Base-by-base conservation (phyloP, 352 stramenopile genomes). In the Thraustochytrium striatum region DNA sequence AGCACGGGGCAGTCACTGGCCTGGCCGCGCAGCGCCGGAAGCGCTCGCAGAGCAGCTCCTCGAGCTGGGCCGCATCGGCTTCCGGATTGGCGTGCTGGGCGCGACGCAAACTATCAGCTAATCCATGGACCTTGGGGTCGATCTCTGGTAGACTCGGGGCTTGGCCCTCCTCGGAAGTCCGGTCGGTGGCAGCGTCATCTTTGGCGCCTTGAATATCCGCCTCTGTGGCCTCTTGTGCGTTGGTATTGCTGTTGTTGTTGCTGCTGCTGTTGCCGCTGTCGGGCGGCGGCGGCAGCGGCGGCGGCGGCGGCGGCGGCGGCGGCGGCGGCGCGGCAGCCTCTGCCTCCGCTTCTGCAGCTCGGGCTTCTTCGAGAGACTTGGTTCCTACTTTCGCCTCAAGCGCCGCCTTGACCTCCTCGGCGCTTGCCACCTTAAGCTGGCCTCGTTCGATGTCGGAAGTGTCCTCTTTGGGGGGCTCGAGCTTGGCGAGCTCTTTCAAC, bases 61-160 rank as follows among this genome's bases (percentile, higher is more conserved):
- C 39, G 13, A 75, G 52, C 30, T 58, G 11, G 13, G 43, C 43
- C 30, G 43, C 65, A 3, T 25, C 16, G 9, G 3, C 13, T 19
- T 50, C 32, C 28, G 65, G 65, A 28, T 75, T 75, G 2, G 68
- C 9, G 5, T 61, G 30, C 9, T 21, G 3, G 5, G 41, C 50
- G 25, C 65, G 43, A 8, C 36, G 25, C 50, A 75, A 9, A 5
- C 11, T 25, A 39, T 75, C 65, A 7, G 65, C 65, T 55, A 75
- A 43, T 7, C 21, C 11, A 25, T 75, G 28, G 2, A 75, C 44
- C 16, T 61, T 61, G 53, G 33, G 5, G 33, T 61, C 19, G 5
- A 61, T 16, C 25, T 32, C 25, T 5, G 53, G 53, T 9, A 61
- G 53, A 5, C 5, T 16, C 53, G 25, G 33, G 5, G 47, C 47